phyloP scores from a whole-genome alignment of 2,329 filamentous ascomycete species.

The Alternaria consortialis region DNA sequence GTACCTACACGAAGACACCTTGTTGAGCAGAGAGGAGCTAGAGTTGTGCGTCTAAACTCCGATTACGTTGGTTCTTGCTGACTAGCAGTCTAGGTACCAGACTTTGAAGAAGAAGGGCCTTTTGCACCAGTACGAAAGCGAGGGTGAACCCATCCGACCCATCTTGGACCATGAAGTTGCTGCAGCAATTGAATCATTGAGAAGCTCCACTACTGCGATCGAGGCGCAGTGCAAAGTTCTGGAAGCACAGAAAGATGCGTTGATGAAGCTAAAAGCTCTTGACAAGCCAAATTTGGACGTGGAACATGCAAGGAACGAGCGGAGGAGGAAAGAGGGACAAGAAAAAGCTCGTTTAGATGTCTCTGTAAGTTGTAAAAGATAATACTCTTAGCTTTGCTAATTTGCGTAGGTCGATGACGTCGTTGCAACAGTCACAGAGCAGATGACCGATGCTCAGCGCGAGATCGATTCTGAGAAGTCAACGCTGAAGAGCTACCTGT shows the following conservation, averaged over 20 bases:
- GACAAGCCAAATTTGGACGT: slow-evolving; percentile 53
- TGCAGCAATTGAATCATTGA: slow-evolving; percentile 69
- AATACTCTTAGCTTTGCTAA: not conserved
- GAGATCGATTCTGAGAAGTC: slow-evolving; percentile 59
- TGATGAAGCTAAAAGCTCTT: slow-evolving; percentile 64
- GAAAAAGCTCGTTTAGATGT: slow-evolving; percentile 56
- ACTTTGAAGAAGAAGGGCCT: slow-evolving; percentile 45
- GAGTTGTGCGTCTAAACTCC: slow-evolving; percentile 50
- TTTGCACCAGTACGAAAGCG: slow-evolving; percentile 42
- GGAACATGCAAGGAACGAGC: slow-evolving; percentile 51
- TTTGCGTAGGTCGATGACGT: slow-evolving; percentile 40
- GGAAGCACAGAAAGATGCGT: slow-evolving; percentile 68
- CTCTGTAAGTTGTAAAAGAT: slow-evolving; percentile 30
- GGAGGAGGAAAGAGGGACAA: slow-evolving; percentile 47
- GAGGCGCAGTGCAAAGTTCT: slow-evolving; percentile 70
- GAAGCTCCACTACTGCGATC: slow-evolving; percentile 70
- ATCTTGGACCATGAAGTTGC: slow-evolving; percentile 68
- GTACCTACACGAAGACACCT: slow-evolving; percentile 56
- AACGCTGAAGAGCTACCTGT: slow-evolving; percentile 60
- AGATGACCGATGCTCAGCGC: slow-evolving; percentile 55
- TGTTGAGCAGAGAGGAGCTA: slow-evolving; percentile 60
- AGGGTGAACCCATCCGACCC: slow-evolving; percentile 52
- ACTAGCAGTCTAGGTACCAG: slow-evolving; percentile 38
- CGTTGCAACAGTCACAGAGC: slow-evolving; percentile 39
- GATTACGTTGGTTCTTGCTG: not conserved